Evolutionary conservation across 2,329 filamentous ascomycete species (phyloP).

Genomic region (Microascus cirrosus): DNA sequence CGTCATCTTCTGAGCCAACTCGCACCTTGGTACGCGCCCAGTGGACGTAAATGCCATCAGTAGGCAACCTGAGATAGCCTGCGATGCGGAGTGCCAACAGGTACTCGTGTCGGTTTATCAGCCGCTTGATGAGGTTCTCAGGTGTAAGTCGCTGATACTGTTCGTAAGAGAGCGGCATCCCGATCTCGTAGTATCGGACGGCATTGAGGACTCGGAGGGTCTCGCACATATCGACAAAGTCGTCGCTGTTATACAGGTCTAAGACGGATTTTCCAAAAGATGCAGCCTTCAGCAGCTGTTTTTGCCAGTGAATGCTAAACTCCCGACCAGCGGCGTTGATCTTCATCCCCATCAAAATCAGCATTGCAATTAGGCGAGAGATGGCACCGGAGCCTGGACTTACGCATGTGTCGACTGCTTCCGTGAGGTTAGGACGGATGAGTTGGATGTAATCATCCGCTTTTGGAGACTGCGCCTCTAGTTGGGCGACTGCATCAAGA

Average conservation of each 20-base stretch:
- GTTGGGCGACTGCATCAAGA: constrained; percentile 79
- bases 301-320: constrained; percentile 85
- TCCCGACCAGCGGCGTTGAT: constrained; percentile 86
- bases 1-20: constrained; percentile 73
- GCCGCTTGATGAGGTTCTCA: constrained; percentile 72
- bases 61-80: constrained; percentile 73
- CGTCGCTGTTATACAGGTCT: constrained; percentile 94
- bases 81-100: constrained; percentile 81
- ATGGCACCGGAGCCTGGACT: not conserved
- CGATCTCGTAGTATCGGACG: constrained; percentile 81
- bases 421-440: constrained; percentile 75
- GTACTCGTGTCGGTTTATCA: constrained; percentile 86
- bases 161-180: constrained; percentile 82
- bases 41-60: constrained; percentile 86
- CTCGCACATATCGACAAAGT: constrained; percentile 98
- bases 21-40: constrained; percentile 96
- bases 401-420: constrained; percentile 82
- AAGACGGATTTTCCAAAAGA: constrained; percentile 97
- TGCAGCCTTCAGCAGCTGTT: constrained; percentile 87
- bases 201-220: constrained; percentile 87
- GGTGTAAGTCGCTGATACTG: constrained; percentile 87
- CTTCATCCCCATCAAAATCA: not conserved
- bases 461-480: constrained; percentile 90
- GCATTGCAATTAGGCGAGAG: not conserved
- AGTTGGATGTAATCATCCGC: constrained; percentile 96